phyloP scores from a whole-genome alignment of 1,284 basidiomycete genomes.

The Pseudozyma tsukubaensis region DNA sequence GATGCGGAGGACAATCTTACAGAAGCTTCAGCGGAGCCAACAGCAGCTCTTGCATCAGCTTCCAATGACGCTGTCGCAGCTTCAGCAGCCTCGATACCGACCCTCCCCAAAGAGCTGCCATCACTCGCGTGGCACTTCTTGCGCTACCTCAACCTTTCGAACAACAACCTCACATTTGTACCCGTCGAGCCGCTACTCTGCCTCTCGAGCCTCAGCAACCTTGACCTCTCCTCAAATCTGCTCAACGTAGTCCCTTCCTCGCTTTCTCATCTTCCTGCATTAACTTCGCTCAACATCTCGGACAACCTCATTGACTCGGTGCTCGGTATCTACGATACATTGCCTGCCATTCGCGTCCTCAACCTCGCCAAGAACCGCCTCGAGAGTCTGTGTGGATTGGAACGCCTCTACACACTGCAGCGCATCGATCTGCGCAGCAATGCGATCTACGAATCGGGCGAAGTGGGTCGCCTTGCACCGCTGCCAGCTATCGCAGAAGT shows the following conservation, averaged over 20 bases:
- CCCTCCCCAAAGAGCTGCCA: conserved; percentile 72
- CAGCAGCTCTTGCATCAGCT: not conserved
- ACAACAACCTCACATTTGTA: conserved; percentile 85
- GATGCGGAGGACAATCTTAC: conserved; percentile 7
- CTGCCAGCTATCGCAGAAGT: conserved; percentile 75
- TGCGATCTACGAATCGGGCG: conserved; percentile 81
- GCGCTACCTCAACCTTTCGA: conserved; percentile 80
- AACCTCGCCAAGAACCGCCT: conserved; percentile 77
- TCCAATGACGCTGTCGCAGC: not conserved
- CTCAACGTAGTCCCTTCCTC: conserved; percentile 75
- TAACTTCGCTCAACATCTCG: conserved; percentile 86
- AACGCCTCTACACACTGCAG: conserved; percentile 83
- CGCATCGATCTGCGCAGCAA: conserved; percentile 89
- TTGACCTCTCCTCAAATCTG: conserved; percentile 70
- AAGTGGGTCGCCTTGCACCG: conserved; percentile 84
- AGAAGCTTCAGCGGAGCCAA: not conserved
- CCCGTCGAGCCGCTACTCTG: conserved; percentile 72
- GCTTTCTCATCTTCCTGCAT: conserved; percentile 79
- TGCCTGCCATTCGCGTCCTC: conserved; percentile 53
- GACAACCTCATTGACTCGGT: conserved; percentile 98
- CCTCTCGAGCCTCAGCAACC: conserved; percentile 71
- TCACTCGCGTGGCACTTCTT: conserved; percentile 81
- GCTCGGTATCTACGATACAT: conserved; percentile 74
- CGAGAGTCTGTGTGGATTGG: conserved; percentile 91
- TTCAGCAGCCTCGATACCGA: conserved; percentile 72